Base-by-base conservation (phyloP, 768 basidiomycete species). In the Naematelia aurantialba region DNA sequence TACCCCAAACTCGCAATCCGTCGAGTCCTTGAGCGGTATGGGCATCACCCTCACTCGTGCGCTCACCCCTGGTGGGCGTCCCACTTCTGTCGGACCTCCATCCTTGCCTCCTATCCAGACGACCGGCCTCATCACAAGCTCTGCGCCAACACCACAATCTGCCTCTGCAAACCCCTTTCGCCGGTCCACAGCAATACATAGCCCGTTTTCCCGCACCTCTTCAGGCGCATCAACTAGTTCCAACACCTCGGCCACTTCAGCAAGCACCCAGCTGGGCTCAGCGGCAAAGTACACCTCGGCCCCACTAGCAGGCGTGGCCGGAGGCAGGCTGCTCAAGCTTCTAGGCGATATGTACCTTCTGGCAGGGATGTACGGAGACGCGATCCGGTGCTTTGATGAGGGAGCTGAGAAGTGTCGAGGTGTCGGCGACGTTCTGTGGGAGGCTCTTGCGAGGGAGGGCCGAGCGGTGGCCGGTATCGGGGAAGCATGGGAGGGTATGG, bases 261-360 rank as follows among this genome's bases (percentile, higher is more conserved):
- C 25, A 21, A 62, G 8, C 58, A 68, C 19, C 19, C 50, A 42
- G 5, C n/a, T 55, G 39, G 30, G 30, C 34, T 12, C 25, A 52
- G 60, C 29, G 85, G 85, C 76, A 87, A 88, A 68, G 83, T 89
- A 31, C 69, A 83, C 61, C 13, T 29, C 63, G 84, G 84, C 66
- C 79, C 82, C 45, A 81, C 85, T 65, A 84, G 83, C 83, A 1
- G 83, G 85, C 13, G 87, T 88, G 8, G 87, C 89, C 2, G 88
- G 88, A 76, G 94, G 88, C 24, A 81, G 94, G 56, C 81, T 94
- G 34, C 88, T 85, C 77, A 97, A 94, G 78, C 82, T 93, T 24
- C 81, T 90, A 13, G 94, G 86, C 0, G 91, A 97, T 75, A 83
- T 96, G 65, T 93, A 88, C 78, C 79, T 97, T 17, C 79, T 98